Evolutionary conservation across 129 eudicot species (phyloP).

Genomic region (Saussurea involucrata): DNA sequence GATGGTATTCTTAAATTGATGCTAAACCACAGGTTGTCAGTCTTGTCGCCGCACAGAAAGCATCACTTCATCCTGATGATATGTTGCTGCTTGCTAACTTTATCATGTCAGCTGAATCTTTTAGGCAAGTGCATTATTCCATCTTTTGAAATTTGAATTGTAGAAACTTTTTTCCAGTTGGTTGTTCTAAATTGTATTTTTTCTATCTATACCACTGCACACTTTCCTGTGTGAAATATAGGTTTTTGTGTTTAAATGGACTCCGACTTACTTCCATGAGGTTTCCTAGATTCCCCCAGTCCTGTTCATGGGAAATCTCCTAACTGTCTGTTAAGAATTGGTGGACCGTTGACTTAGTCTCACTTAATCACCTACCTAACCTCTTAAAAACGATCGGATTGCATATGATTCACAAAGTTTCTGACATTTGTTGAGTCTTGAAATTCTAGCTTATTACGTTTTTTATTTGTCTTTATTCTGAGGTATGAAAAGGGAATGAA

Average conservation of each 20-base stretch:
- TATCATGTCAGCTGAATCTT: constrained; percentile 94
- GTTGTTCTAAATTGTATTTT: not conserved
- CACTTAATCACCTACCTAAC: too few relatives aligned
- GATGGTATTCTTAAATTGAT: not conserved
- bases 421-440: too few relatives aligned
- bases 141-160: not conserved
- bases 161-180: not conserved
- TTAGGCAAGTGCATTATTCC: constrained; percentile 49
- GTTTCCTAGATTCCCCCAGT: not conserved
- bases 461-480: too few relatives aligned
- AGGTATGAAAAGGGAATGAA: too few relatives aligned
- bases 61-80: constrained; percentile 95
- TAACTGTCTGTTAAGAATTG: not conserved
- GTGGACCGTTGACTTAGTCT: not conserved
- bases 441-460: too few relatives aligned
- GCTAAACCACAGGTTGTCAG: constrained; percentile 28
- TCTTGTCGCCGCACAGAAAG: constrained; percentile 91
- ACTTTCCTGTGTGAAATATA: not conserved
- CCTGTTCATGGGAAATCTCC: not conserved
- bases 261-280: not conserved
- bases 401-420: too few relatives aligned
- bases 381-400: too few relatives aligned
- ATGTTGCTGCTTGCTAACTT: constrained; percentile 86
- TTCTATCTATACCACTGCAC: not conserved
- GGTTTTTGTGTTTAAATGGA: not conserved